These are phyloP conservation scores for Paratinospora sagittata DNA, from an alignment of 164 flowering plant genomes.

Conservation along the genomic window DNA sequence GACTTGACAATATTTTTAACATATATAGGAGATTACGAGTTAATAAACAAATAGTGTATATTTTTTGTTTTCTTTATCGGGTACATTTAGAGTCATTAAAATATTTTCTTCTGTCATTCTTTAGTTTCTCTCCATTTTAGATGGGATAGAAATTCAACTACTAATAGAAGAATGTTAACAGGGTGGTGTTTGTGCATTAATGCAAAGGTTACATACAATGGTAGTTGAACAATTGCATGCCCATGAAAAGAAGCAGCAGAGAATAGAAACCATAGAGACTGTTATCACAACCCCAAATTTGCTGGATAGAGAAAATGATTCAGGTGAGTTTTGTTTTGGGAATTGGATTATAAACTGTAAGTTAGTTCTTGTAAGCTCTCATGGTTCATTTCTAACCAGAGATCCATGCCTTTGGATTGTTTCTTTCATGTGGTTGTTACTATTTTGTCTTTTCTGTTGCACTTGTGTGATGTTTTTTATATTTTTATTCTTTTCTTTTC, in stretches of 20 bases:
- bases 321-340: conserved; percentile 14
- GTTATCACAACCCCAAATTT: conserved; percentile 20
- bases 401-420: not conserved
- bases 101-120: not conserved
- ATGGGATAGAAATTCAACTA: not conserved
- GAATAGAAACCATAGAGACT: conserved; percentile 6
- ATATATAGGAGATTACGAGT: not conserved
- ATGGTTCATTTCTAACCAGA: not conserved
- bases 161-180: conserved; percentile 18
- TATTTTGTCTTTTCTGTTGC: not conserved
- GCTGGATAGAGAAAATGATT: conserved; percentile 23
- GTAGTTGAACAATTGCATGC: conserved; percentile 34
- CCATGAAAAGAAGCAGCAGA: conserved; percentile 6
- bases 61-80: not conserved
- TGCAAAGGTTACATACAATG: conserved; percentile 44
- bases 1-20: not conserved
- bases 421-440: not conserved
- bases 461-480: not conserved
- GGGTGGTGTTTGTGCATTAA: conserved; percentile 65
- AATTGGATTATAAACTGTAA: conserved; percentile 5
- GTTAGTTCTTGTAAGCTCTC: not conserved
- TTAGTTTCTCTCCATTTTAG: not conserved
- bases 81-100: no score
- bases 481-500: not conserved
- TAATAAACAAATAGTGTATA: not conserved